Percentiles rank a stretch among this genome's conserved stretches.
Conservation (phyloP, 1,139 yeast genomes). For the Scheffersomyces quercinus region DNA sequence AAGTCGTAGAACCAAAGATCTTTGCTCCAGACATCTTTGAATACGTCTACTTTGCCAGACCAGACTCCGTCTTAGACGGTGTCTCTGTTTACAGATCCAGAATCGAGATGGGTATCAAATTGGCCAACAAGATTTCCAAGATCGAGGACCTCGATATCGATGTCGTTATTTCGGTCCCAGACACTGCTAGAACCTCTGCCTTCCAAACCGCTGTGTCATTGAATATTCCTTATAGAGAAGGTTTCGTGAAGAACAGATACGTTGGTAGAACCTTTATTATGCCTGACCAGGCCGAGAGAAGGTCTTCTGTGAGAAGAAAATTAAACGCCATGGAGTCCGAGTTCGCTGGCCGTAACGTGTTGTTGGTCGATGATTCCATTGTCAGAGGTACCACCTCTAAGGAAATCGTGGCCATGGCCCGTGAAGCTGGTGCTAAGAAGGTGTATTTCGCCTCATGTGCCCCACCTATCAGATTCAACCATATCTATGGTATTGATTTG, state of each 20-base stretch:
- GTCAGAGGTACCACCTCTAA: slow-evolving; percentile 97
- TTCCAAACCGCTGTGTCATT: slow-evolving; percentile 85
- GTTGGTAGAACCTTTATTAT: slow-evolving; percentile 97
- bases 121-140: slow-evolving; percentile 68
- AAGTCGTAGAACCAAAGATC: slow-evolving; percentile 74
- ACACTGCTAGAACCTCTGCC: slow-evolving; percentile 93
- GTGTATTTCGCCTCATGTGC: slow-evolving; percentile 97
- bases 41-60: slow-evolving; percentile 96
- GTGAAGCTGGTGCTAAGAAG: slow-evolving; percentile 93
- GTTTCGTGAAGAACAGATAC: slow-evolving; percentile 93
- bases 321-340: slow-evolving; percentile 95
- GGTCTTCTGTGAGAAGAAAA: slow-evolving; percentile 91
- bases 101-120: slow-evolving; percentile 88
- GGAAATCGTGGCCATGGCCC: slow-evolving; percentile 96
- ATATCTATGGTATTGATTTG: slow-evolving; percentile 94
- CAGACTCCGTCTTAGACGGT: slow-evolving; percentile 95
- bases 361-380: slow-evolving; percentile 93
- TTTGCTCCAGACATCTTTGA: slow-evolving; percentile 97
- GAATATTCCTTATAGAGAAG: slow-evolving; percentile 88
- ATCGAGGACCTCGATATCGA: slow-evolving; percentile 67
- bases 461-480: slow-evolving; percentile 93
- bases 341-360: slow-evolving; percentile 80
- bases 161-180: slow-evolving; percentile 97
- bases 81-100: slow-evolving; percentile 91
- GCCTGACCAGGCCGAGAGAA: slow-evolving; percentile 96